These are phyloP conservation scores for Kluyveromyces siamensis DNA, from an alignment of 805 yeast genomes.

Conservation along the genomic window DNA sequence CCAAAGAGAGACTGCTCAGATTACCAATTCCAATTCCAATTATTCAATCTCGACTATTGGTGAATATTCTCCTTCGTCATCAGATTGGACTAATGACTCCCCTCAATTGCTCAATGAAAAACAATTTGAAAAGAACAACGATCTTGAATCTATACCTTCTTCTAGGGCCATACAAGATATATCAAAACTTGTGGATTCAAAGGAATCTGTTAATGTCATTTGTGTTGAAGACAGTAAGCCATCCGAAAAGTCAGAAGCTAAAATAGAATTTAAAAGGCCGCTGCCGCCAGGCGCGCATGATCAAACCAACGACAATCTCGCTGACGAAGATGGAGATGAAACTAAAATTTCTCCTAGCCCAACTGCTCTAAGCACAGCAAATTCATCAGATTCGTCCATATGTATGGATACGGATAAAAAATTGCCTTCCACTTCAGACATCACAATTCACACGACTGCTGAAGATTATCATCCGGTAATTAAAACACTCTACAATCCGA, in stretches of 20 bases:
- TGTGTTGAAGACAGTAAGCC: constrained; percentile 1
- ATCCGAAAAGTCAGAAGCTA: constrained; percentile 3
- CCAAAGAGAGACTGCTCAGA: constrained; percentile 10
- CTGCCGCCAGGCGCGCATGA: neutral
- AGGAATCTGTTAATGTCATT: neutral
- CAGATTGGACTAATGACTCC: constrained; percentile 35
- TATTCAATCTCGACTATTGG: constrained; percentile 35
- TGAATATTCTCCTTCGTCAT: constrained; percentile 38
- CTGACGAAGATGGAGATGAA: neutral
- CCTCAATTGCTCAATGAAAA: constrained; percentile 20
- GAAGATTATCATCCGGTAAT: constrained; percentile 36
- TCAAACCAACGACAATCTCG: neutral
- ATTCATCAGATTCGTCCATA: constrained; percentile 16
- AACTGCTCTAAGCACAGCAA: constrained; percentile 1
- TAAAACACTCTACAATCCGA: constrained; percentile 47
- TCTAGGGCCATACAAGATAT: constrained; percentile 34
- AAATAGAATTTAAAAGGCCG: neutral
- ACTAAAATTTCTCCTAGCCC: neutral
- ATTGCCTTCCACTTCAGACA: constrained; percentile 22
- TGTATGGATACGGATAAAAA: constrained; percentile 20
- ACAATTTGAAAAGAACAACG: constrained; percentile 9
- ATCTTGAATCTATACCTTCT: constrained; percentile 27
- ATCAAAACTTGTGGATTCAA: constrained; percentile 26
- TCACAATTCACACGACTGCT: constrained; percentile 14
- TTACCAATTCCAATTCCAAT: constrained; percentile 26